Base-by-base conservation (phyloP, 78 protist species). In the Cavenderia fasciculata region DNA sequence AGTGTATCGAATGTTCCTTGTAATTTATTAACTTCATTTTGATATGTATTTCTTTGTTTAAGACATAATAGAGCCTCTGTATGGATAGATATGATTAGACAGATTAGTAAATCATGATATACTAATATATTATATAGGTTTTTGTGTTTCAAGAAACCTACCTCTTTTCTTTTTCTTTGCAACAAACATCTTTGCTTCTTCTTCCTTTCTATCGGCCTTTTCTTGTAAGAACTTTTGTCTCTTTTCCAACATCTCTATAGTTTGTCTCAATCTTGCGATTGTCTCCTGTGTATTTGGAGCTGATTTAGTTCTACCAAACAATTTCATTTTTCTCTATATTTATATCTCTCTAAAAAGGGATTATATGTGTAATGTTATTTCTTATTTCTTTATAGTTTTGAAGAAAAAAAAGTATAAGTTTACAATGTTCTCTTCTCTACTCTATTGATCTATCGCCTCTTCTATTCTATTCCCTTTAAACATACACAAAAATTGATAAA, bases 191-290 rank as follows among this genome's bases (percentile, higher is more conserved):
- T 46, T 78, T 2, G 88, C 88, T 40, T 78, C 74, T 14, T 11
- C 33, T 65, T 78, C 74, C 41, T 63, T 59, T 47, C 56, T 66
- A 36, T 78, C 88, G 40, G 74, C 52, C 54, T 52, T 78, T 34
- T 66, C 71, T 66, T 66, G 75, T 54, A 78, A 41, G 33, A 59
- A 61, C 41, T 66, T 66, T 54, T 78, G 62, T 57, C 88, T 78
- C 65, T 78, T 78, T 51, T 78, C 88, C 1, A 78, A 31, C 88
- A 78, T 78, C 18, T 78, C 88, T 0, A 78, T 19, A n/a, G 76
- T 65, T 21, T n/a, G 18, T 66, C 54, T 78, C 54, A 78, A 62
- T 31, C 44, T 66, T 10, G 27, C 68, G 71, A 78, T 78, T 31
- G 88, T 52, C 2, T 78, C 88, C 41, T 66, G 88, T 16, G 78